Conservation (phyloP, 179 eudicot species). For the Camellia oleifera region DNA sequence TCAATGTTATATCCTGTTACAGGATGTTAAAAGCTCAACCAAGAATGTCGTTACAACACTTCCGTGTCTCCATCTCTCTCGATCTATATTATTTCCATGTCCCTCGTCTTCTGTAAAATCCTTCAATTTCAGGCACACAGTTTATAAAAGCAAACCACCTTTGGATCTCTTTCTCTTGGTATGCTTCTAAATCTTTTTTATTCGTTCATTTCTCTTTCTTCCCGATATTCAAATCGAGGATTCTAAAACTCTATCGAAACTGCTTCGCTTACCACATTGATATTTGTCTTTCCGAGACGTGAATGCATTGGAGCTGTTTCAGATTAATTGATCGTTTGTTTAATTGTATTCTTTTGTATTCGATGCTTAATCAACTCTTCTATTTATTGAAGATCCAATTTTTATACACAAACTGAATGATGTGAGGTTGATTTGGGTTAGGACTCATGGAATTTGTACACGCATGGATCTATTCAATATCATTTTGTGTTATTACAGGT, state of each 20-base stretch:
- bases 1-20: too few species aligned
- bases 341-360: background rate
- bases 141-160: background rate
- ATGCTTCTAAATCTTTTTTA: background rate
- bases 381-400: background rate
- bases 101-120: background rate
- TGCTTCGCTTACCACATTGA: background rate
- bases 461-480: background rate
- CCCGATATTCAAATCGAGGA: background rate
- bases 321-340: background rate
- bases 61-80: background rate
- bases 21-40: too few species aligned
- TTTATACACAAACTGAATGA: background rate
- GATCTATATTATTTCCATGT: background rate
- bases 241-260: background rate
- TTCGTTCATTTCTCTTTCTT: background rate
- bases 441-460: background rate
- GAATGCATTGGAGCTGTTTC: background rate
- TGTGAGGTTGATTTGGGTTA: background rate
- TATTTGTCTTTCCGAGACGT: background rate
- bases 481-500: background rate
- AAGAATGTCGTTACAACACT: background rate
- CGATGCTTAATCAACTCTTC: slow-evolving; percentile 6
- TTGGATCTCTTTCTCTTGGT: background rate
- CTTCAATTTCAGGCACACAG: background rate